Base-by-base conservation (phyloP, 192 early-diverging fungal genomes). In the Diversispora epigaea region DNA sequence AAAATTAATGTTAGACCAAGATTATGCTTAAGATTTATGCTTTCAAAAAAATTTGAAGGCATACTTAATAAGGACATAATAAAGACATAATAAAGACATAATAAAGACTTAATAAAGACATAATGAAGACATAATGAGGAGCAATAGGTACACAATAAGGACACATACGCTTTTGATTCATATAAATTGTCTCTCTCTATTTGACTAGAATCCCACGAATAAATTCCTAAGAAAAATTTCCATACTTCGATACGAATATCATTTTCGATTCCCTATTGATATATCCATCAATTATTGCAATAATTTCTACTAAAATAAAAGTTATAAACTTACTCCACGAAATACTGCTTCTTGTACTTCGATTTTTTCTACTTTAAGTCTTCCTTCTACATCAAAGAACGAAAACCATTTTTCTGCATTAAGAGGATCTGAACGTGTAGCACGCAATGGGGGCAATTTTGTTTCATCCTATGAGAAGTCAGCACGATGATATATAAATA, bases 211-310 rank as follows among this genome's bases (percentile, higher is more conserved):
- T 85, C 78, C 94, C 94, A 99, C 12, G 93, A 86, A 77, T 93
- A 96, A 4, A 98, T 85, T 14, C 85, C 86, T 44, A 95, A 79
- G 62, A 99, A 83, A 76, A 93, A 99, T 71, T 93, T 92, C 95
- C 95, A 98, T 9, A 94, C 93, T 39, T 93, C 85, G 7, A 89
- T 86, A 21, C 95, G 86, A 55, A 95, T 87, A 52, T 91, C 89
- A 62, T 88, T 85, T 43, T 93, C 91, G 3, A 98, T 83, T 6
- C 96, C 94, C 80, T 84, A 25, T 49, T 25, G 32, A 50, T 60
- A 39, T 11, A 7, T 58, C 11, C 2, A 47, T 55, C 15, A 52
- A 52, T 39, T 3, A 15, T 22, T 54, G 49, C 12, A 50, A 39
- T 39, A 63, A 40, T 32, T 22, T 40, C 25, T 9, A 15, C 8